Conservation (phyloP, 2,329 filamentous ascomycete species). For the Fusarium acutatum region DNA sequence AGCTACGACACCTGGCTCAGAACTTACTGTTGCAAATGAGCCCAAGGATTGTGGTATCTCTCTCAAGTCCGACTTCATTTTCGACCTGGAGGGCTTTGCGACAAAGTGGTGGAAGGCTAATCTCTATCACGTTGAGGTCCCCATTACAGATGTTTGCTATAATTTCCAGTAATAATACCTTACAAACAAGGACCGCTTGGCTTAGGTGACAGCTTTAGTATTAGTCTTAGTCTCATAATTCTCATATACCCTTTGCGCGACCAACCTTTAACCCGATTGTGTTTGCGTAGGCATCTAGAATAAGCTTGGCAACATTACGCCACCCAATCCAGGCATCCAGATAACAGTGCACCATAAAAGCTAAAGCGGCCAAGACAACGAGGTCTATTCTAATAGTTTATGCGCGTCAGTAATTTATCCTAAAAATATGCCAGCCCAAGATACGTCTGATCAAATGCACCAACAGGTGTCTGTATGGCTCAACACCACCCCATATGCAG, state of each 20-base stretch:
- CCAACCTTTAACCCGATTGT: background rate
- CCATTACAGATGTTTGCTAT: slow-evolving; percentile 6
- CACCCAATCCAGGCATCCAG: background rate
- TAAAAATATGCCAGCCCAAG: background rate
- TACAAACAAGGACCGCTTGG: background rate
- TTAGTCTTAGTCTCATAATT: background rate
- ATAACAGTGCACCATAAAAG: background rate
- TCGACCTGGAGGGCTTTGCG: slow-evolving; percentile 11
- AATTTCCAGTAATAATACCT: background rate
- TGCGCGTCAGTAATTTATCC: fast-evolving
- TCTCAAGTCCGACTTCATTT: slow-evolving; percentile 8
- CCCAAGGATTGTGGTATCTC: slow-evolving; percentile 2
- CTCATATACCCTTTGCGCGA: background rate
- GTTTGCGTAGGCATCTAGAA: background rate
- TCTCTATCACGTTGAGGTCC: slow-evolving; percentile 4
- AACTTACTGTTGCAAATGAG: background rate
- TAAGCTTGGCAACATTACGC: background rate
- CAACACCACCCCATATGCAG: background rate
- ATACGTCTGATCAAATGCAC: background rate
- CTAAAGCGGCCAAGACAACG: fast-evolving
- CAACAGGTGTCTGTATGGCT: background rate
- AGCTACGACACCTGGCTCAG: background rate
- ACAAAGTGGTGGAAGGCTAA: slow-evolving; percentile 15
- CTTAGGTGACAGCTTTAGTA: fast-evolving
- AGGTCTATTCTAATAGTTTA: background rate